Conservation (phyloP, 2,329 filamentous ascomycete genomes). For the Phaeosphaeriaceae sp. region DNA sequence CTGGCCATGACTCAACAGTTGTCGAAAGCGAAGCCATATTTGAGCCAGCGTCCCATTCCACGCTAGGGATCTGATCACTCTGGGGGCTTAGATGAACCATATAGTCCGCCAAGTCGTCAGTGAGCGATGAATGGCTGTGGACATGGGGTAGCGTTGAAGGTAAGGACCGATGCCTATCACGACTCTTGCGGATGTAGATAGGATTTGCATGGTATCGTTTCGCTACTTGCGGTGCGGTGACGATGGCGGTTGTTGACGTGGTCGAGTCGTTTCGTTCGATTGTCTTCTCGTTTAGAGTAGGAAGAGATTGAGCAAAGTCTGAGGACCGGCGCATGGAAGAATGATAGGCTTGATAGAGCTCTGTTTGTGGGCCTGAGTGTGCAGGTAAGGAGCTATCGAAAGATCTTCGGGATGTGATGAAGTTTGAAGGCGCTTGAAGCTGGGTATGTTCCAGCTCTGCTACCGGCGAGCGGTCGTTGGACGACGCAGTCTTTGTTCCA, state of each 20-base stretch:
- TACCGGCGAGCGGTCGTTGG: not conserved
- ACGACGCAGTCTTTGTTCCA: not conserved
- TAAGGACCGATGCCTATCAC: slow-evolving; percentile 21
- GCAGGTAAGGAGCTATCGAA: not conserved
- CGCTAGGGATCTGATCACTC: slow-evolving; percentile 8
- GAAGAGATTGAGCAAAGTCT: slow-evolving; percentile 7
- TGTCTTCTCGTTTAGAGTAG: slow-evolving; percentile 18
- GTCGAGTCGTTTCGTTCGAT: slow-evolving; percentile 27
- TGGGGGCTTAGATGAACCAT: slow-evolving; percentile 20
- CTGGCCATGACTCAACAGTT: slow-evolving; percentile 7
- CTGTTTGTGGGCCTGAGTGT: not conserved
- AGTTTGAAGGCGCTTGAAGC: not conserved
- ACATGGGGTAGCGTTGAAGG: slow-evolving; percentile 26
- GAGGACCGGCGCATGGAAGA: slow-evolving; percentile 1
- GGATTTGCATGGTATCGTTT: slow-evolving; percentile 25
- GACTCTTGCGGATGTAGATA: slow-evolving; percentile 21
- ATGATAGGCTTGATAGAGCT: not conserved
- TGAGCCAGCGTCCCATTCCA: slow-evolving; percentile 3
- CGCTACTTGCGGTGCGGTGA: slow-evolving; percentile 19
- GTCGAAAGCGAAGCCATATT: slow-evolving; percentile 4
- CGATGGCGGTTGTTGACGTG: slow-evolving; percentile 16
- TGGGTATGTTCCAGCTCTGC: not conserved
- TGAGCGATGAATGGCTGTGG: slow-evolving; percentile 28
- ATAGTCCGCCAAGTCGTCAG: slow-evolving; percentile 30
- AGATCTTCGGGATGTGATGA: not conserved